Evolutionary conservation across 352 stramenopile species (phyloP).

Genomic region (Bremia lactucae): DNA sequence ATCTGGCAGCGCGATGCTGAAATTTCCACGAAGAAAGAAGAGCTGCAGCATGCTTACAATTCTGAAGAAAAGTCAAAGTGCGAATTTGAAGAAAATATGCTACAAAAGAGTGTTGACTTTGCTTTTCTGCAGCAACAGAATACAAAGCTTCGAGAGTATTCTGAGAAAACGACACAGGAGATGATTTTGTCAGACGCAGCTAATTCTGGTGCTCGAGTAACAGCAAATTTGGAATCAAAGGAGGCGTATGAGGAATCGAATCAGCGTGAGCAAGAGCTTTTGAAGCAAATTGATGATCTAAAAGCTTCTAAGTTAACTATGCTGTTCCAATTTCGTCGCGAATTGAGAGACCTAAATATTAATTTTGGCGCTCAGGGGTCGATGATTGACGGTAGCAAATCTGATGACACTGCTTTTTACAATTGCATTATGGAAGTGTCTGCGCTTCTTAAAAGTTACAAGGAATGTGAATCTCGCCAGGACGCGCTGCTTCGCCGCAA

Average conservation of each 20-base stretch:
- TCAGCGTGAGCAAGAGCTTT: conserved; percentile 23
- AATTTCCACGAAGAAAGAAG: conserved; percentile 20
- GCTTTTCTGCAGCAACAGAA: conserved; percentile 18
- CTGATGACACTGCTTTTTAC: conserved; percentile 18
- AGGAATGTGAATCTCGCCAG: conserved; percentile 34
- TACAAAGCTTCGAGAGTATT: conserved; percentile 15
- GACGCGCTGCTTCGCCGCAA: conserved; percentile 33
- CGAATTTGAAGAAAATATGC: conserved; percentile 13
- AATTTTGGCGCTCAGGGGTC: conserved; percentile 11
- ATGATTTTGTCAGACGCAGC: conserved; percentile 15
- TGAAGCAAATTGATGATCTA: conserved; percentile 24
- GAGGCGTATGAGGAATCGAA: conserved; percentile 20
- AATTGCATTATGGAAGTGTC: conserved; percentile 25
- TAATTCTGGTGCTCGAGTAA: conserved; percentile 8
- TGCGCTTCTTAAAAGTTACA: conserved; percentile 27
- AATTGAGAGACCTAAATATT: conserved; percentile 36
- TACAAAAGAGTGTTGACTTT: conserved; percentile 21
- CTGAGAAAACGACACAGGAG: conserved; percentile 17
- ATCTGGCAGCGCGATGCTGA: conserved; percentile 23
- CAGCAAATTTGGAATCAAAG: conserved; percentile 16
- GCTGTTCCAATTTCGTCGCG: conserved; percentile 24
- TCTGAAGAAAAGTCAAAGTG: conserved; percentile 14
- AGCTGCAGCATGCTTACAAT: conserved; percentile 11
- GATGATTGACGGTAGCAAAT: conserved; percentile 1
- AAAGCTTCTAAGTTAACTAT: conserved; percentile 28